These are phyloP conservation scores for Cynara cardunculus DNA, from an alignment of 129 eudicot genomes.

Conservation along the genomic window DNA sequence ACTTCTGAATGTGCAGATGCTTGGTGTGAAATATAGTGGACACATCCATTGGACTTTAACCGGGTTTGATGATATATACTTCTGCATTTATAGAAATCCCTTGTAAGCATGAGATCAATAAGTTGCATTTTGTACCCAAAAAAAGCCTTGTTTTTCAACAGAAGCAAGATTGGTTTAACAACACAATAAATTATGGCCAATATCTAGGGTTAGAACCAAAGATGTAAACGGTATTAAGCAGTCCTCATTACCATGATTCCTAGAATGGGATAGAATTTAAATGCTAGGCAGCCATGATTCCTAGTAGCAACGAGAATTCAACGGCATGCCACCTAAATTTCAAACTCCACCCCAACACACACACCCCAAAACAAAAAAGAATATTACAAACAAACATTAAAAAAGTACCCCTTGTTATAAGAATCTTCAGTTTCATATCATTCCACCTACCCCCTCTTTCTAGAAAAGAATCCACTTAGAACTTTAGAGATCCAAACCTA, in stretches of 20 bases:
- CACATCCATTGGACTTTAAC: constrained; percentile 32
- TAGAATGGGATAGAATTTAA: too few species aligned
- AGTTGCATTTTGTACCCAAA: neutral
- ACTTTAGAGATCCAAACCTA: neutral
- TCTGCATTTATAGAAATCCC: constrained; percentile 39
- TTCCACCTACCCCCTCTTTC: too few species aligned
- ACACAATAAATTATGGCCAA: neutral
- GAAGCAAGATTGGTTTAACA: neutral
- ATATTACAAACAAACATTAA: neutral
- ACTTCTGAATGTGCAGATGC: constrained; percentile 4
- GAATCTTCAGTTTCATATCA: neutral
- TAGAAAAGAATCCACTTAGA: too few species aligned
- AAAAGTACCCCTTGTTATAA: neutral
- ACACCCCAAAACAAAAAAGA: neutral
- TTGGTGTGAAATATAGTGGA: constrained; percentile 20
- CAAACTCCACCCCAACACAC: neutral
- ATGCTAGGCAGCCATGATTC: too few species aligned
- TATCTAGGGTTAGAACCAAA: neutral
- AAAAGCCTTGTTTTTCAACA: too few species aligned
- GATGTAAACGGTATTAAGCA: neutral
- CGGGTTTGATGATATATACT: constrained; percentile 34
- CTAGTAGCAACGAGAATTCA: neutral
- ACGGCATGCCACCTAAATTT: neutral
- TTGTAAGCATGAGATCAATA: neutral
- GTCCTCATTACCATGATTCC: neutral